Base-by-base conservation (phyloP, 352 stramenopile genomes). In the Globisporangium abappressorium region DNA sequence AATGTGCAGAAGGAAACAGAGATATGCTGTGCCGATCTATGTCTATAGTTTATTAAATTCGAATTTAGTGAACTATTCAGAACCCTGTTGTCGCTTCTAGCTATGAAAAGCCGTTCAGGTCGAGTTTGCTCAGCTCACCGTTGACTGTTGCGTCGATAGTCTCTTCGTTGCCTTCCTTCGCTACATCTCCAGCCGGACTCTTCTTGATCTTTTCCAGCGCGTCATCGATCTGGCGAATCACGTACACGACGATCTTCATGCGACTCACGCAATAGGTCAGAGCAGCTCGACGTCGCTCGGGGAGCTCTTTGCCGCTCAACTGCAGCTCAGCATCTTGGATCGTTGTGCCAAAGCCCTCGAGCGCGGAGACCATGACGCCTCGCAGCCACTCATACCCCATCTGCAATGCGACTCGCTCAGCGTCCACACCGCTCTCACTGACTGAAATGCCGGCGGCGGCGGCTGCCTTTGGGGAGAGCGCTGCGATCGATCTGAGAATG, bases 181-280 rank as follows among this genome's bases (percentile, higher is more conserved):
- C 20, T 33, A 18, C 30, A 49, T 6, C 34, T n/a, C 14, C 49
- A 49, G 47, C 3, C 33, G 22, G 30, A n/a, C 1, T 36, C 26
- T 1, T 56, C 51, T 28, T 28, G 28, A 68, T 56, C 6, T 24
- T 18, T 2, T 43, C 26, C n/a, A 86, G 60, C 54, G 79, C 83
- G 8, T 33, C 63, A 34, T 85, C 72, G 51, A 89, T 72, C 59
- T 85, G 72, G 6, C 12, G 20, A n/a, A 85, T 49, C 36, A 88
- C 66, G 3, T 64, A 43, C 1, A 72, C 53, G 4, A 90, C 24
- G 46, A 92, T 75, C 22, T 76, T 68, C 65, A 84, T 75, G 26
- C 82, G 74, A 30, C 77, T 73, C n/a, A 66, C 51, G 34, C 81
- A 75, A 57, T 89, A 89, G 22, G 77, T 65, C 24, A 92, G 76